These are phyloP conservation scores for Prunus campanulata DNA, from an alignment of 306 rosid genomes.

Conservation along the genomic window DNA sequence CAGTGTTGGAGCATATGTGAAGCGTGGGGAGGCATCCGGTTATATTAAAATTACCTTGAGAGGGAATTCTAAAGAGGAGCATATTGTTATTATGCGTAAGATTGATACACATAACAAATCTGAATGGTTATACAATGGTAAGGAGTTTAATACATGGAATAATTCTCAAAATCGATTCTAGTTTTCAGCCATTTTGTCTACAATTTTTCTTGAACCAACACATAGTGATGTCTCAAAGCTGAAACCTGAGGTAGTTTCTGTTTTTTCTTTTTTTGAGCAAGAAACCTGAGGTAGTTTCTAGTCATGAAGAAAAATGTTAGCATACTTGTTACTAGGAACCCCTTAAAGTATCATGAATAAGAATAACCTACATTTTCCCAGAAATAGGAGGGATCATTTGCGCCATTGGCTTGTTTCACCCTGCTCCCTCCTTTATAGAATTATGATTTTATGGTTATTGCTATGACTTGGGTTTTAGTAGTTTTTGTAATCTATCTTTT, in stretches of 20 bases:
- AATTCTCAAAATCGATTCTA: not conserved
- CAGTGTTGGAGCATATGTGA: conserved; percentile 74
- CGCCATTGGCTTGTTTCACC: not conserved
- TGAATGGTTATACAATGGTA: conserved; percentile 85
- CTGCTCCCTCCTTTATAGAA: not conserved
- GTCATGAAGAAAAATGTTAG: not conserved
- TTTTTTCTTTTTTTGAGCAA: not conserved
- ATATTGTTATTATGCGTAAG: conserved; percentile 56
- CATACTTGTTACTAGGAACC: not conserved
- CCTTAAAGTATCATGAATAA: not conserved
- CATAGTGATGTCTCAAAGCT: not conserved
- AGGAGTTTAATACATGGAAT: conserved; percentile 2
- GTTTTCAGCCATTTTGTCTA: not conserved
- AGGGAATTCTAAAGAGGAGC: conserved; percentile 57
- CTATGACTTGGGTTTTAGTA: not conserved
- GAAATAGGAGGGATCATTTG: not conserved
- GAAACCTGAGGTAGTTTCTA: not conserved
- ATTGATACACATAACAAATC: conserved; percentile 75
- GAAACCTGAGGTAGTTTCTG: not conserved
- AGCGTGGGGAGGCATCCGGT: conserved; percentile 88
- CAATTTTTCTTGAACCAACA: not conserved
- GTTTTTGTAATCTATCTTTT: not conserved
- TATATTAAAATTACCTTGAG: conserved; percentile 66
- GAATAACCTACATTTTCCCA: not conserved
- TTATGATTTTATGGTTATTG: not conserved